phyloP scores from a whole-genome alignment of 495 filamentous ascomycete species.

The Tuber calosporum region DNA sequence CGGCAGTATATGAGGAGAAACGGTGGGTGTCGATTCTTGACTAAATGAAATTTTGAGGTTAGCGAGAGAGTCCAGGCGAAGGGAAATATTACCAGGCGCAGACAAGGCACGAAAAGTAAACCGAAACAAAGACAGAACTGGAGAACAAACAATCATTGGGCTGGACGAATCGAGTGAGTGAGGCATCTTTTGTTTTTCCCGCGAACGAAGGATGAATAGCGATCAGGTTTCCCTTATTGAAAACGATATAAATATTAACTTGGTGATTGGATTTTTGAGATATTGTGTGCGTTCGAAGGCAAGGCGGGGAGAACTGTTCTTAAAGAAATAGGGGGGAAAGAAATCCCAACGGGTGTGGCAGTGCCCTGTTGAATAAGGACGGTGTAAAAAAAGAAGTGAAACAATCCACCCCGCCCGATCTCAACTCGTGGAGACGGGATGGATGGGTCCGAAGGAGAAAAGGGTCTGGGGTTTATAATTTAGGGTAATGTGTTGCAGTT shows the following conservation, averaged over 20 bases:
- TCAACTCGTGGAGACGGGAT: constrained; percentile 1
- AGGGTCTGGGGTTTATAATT: neutral
- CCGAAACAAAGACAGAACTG: constrained; percentile 7
- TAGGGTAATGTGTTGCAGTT: constrained; percentile 21
- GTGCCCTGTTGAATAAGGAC: constrained; percentile 24
- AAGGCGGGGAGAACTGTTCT: constrained; percentile 3
- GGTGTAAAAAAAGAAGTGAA: constrained; percentile 26
- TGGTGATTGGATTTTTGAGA: constrained; percentile 5
- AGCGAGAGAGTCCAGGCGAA: constrained; percentile 11
- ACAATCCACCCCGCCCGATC: constrained; percentile 7
- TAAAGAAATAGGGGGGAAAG: constrained; percentile 10
- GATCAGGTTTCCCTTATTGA: constrained; percentile 3
- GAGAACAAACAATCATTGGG: constrained; percentile 40
- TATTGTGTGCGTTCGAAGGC: constrained; percentile 5
- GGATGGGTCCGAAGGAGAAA: neutral
- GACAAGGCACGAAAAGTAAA: neutral
- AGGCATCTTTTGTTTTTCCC: constrained; percentile 24
- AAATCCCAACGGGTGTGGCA: constrained; percentile 17
- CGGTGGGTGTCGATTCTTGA: constrained; percentile 32
- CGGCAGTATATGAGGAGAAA: constrained; percentile 35
- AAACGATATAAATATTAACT: neutral
- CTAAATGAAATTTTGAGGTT: constrained; percentile 13
- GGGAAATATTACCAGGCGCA: constrained; percentile 2
- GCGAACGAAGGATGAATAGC: neutral
- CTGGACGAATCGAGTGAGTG: constrained; percentile 39